Evolutionary conservation across 805 yeast genomes (phyloP), one percentile per base, ranked within the genome.

Genomic region (Schwanniomyces polymorphus): DNA sequence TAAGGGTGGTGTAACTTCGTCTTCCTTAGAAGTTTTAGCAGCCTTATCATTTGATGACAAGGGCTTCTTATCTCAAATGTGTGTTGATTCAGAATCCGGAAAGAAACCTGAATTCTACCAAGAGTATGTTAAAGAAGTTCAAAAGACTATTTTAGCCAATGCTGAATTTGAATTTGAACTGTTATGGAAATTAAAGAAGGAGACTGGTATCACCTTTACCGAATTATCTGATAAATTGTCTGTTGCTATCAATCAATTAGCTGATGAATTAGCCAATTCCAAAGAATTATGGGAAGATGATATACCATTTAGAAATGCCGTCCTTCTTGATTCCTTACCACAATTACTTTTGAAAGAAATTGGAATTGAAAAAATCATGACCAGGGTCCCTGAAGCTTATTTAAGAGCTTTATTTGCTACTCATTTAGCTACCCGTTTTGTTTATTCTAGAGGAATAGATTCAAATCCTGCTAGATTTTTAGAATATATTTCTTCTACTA

Each of bases 1-100:
- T 73, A 92, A 92, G 72, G 99, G 99, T 61, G 99, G 99, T 73
- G 99, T 92, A 44, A 92, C 99, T 1, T 91, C 97, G 2, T 91
- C 97, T 1, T 91, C 97, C 1, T 76, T 89, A 58, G 99, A 92
- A 70, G 99, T 92, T 10, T 79, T 92, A 57, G 97, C 97, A 8
- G 92, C 99, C 2, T 81, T 92, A 50, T 86, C 97, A 2, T 86
- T 94, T 61, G 91, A 85, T 60, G 99, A 92, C 67, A 80, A 78
- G 44, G 88, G 84, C 29, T 94, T 92, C 75, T 79, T 85, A 59
- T 69, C 79, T 46, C 72, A 88, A 63, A 94, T 92, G 90, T 87
- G 94, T 65, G 78, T 84, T 42, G 81, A 82, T 52, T 75, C 76
- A n/a, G 55, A 55, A 11, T 67, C 76, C n/a, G 72, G 76, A 8